Evolutionary conservation across 208 protist genomes (phyloP).

Genomic region (Cochliopodium minus): DNA sequence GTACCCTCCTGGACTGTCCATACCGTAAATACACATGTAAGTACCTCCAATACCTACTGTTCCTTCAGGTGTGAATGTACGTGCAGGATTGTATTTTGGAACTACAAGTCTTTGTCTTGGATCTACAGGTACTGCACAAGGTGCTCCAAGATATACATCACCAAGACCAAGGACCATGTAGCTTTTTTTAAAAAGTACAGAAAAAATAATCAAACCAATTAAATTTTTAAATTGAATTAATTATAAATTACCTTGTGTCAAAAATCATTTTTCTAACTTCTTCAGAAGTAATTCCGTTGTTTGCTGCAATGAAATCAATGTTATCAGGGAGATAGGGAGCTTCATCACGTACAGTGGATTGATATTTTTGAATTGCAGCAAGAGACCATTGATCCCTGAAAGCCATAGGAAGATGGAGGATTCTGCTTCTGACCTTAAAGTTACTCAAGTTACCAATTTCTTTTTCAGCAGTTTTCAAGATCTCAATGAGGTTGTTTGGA

Average conservation of each 20-base stretch:
- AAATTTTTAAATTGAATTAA: too few species aligned
- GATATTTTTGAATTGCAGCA: not conserved
- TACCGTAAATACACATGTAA: slow-evolving; percentile 8
- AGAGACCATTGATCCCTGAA: too few species aligned
- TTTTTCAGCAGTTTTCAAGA: not conserved
- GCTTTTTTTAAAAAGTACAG: not conserved
- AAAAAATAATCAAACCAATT: not conserved
- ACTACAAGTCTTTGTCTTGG: not conserved
- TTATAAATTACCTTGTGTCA: too few species aligned
- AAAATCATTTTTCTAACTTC: too few species aligned
- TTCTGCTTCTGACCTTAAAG: not conserved
- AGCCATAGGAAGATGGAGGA: not conserved
- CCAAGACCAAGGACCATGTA: slow-evolving; percentile 2
- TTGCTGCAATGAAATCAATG: not conserved
- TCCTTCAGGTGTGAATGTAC: slow-evolving; percentile 1
- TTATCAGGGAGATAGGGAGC: slow-evolving; percentile 2
- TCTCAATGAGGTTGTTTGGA: not conserved
- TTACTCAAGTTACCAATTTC: not conserved
- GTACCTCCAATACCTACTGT: not conserved
- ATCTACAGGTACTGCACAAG: not conserved
- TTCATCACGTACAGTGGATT: not conserved
- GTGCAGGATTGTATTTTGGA: slow-evolving; percentile 5
- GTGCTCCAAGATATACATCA: slow-evolving; percentile 5
- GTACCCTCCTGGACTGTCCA: slow-evolving; percentile 1
- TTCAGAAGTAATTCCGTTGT: slow-evolving; percentile 4